These are phyloP conservation scores for Pseudodiploospora longispora DNA, from an alignment of 2,329 filamentous ascomycete species.

Conservation along the genomic window DNA sequence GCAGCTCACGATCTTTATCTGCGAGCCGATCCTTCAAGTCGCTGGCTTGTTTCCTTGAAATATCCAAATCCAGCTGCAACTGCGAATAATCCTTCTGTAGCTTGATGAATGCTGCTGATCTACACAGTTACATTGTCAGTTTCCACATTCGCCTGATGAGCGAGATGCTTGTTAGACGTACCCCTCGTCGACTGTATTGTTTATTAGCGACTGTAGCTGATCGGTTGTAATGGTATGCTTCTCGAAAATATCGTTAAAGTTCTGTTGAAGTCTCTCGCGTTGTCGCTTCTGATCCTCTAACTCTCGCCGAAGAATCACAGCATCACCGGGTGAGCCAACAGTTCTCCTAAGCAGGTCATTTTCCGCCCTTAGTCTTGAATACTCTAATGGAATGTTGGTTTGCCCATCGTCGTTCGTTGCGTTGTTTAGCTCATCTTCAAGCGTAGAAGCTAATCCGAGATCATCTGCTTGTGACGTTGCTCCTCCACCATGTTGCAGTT, in stretches of 20 bases:
- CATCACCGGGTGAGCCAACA: slow-evolving; percentile 45
- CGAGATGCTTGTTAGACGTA: slow-evolving; percentile 31
- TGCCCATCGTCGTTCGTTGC: slow-evolving; percentile 31
- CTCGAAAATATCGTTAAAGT: slow-evolving; percentile 49
- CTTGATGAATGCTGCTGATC: slow-evolving; percentile 44
- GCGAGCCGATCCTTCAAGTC: slow-evolving; percentile 40
- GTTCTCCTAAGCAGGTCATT: slow-evolving; percentile 50
- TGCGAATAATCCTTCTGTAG: slow-evolving; percentile 41
- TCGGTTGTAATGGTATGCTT: slow-evolving; percentile 49
- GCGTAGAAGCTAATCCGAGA: slow-evolving; percentile 15
- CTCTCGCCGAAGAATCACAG: slow-evolving; percentile 45
- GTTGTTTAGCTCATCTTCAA: slow-evolving; percentile 54
- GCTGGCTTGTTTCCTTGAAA: slow-evolving; percentile 32
- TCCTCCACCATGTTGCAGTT: slow-evolving; percentile 34
- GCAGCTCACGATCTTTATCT: slow-evolving; percentile 47
- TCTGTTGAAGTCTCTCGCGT: slow-evolving; percentile 43
- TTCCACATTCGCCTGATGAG: slow-evolving; percentile 12
- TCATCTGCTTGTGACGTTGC: slow-evolving; percentile 12
- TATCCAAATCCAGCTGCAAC: slow-evolving; percentile 38
- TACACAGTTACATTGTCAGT: slow-evolving; percentile 40
- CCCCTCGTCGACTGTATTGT: slow-evolving; percentile 45
- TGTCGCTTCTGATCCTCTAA: slow-evolving; percentile 46
- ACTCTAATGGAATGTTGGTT: slow-evolving; percentile 39
- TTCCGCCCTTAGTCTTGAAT: slow-evolving; percentile 53
- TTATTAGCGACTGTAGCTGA: slow-evolving; percentile 47